Evolutionary conservation across 352 stramenopile genomes (phyloP).

Genomic region (Phytophthora pluvialis): DNA sequence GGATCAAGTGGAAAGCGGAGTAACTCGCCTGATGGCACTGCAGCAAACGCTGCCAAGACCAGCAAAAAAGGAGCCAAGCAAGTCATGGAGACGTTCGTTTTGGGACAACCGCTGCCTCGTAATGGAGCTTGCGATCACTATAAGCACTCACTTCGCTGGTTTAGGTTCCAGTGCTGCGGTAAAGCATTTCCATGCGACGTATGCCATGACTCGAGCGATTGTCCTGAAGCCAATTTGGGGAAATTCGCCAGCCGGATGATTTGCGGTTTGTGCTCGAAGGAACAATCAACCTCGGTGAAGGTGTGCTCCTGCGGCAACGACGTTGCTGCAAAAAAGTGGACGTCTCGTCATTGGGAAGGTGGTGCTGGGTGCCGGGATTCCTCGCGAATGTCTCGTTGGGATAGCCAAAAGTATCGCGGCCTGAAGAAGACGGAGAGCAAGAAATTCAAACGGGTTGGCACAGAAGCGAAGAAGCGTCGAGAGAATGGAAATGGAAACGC

Average conservation of each 20-base stretch:
- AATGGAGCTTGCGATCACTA: constrained; percentile 84
- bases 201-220: constrained; percentile 79
- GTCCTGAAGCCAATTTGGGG: constrained; percentile 67
- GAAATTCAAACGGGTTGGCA: constrained; percentile 78
- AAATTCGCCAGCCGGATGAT: constrained; percentile 88
- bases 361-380: constrained; percentile 73
- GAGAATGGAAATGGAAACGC: constrained; percentile 26
- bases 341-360: constrained; percentile 77
- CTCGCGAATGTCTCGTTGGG: constrained; percentile 60
- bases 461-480: constrained; percentile 55
- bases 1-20: constrained; percentile 22
- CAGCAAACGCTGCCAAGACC: constrained; percentile 36
- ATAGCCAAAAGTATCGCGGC: constrained; percentile 81
- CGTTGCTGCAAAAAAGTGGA: constrained; percentile 54
- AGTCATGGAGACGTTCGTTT: constrained; percentile 57
- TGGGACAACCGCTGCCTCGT: constrained; percentile 72
- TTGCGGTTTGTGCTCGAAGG: constrained; percentile 82
- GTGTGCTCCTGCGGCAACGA: constrained; percentile 80
- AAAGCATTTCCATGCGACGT: constrained; percentile 85
- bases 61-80: constrained; percentile 46
- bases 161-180: constrained; percentile 87
- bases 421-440: constrained; percentile 83
- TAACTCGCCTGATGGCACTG: constrained; percentile 7
- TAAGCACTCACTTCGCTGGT: constrained; percentile 81
- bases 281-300: constrained; percentile 80